These are phyloP conservation scores for Aureobasidium sp. DNA, from an alignment of 2,329 filamentous ascomycete genomes.

Conservation along the genomic window DNA sequence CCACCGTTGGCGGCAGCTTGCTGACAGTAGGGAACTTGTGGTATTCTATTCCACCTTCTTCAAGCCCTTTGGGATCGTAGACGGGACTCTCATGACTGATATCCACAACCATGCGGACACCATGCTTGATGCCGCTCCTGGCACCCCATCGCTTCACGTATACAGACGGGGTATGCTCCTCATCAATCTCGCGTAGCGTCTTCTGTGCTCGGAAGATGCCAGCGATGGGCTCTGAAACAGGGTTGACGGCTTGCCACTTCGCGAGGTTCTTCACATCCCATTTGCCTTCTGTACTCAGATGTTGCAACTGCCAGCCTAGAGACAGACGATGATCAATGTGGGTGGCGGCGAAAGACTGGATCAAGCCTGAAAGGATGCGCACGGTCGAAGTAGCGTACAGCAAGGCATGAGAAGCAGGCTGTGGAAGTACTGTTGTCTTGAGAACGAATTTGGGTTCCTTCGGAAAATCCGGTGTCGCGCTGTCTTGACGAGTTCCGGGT, in stretches of 20 bases:
- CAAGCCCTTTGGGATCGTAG: slow-evolving; percentile 59
- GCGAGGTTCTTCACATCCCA: slow-evolving; percentile 96
- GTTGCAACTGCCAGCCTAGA: slow-evolving; percentile 83
- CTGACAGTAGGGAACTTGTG: slow-evolving; percentile 88
- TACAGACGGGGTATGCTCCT: slow-evolving; percentile 63
- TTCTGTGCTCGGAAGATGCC: slow-evolving; percentile 83
- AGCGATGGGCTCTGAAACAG: slow-evolving; percentile 65
- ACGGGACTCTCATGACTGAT: slow-evolving; percentile 87
- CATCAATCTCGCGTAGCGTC: slow-evolving; percentile 82
- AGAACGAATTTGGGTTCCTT: slow-evolving; percentile 37
- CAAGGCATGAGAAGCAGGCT: slow-evolving; percentile 73
- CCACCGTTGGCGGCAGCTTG: slow-evolving; percentile 67
- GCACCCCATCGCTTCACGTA: slow-evolving; percentile 62
- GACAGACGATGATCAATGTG: slow-evolving; percentile 70
- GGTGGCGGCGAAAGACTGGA: slow-evolving; percentile 69
- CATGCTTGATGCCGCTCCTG: slow-evolving; percentile 50
- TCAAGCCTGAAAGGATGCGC: slow-evolving; percentile 67
- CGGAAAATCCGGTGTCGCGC: slow-evolving; percentile 35
- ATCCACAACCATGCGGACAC: slow-evolving; percentile 55
- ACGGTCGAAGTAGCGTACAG: slow-evolving; percentile 70
- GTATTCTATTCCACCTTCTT: slow-evolving; percentile 37
- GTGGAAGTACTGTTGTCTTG: slow-evolving; percentile 60
- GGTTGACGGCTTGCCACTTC: slow-evolving; percentile 76
- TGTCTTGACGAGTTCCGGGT: background rate
- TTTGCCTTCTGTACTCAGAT: slow-evolving; percentile 81